phyloP scores from a whole-genome alignment of 345 rosid genomes.

The Cardamine chenopodiifolia region DNA sequence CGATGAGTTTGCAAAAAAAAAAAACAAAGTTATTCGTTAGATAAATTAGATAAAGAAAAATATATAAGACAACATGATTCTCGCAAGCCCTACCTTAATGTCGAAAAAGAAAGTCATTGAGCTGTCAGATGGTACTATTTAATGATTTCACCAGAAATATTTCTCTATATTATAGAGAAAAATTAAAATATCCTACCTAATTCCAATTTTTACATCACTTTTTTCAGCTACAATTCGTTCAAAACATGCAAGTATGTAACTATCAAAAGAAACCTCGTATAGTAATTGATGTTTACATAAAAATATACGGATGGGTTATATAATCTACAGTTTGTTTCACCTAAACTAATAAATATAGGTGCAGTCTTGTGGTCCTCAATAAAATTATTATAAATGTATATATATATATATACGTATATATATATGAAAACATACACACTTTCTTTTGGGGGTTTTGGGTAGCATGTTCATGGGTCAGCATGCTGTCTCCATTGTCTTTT shows the following conservation, averaged over 20 bases:
- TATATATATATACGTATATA: neutral
- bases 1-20: neutral
- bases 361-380: slow-evolving; percentile 28
- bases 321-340: slow-evolving; percentile 5
- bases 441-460: slow-evolving; percentile 35
- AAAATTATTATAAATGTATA: slow-evolving; percentile 3
- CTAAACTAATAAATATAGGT: neutral
- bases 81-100: slow-evolving; percentile 38
- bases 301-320: neutral
- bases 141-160: slow-evolving; percentile 42
- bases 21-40: neutral
- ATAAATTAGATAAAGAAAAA: slow-evolving; percentile 11
- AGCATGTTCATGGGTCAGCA: slow-evolving; percentile 43
- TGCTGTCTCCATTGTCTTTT: slow-evolving; percentile 39
- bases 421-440: slow-evolving; percentile 1
- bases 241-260: slow-evolving; percentile 17
- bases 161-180: slow-evolving; percentile 13
- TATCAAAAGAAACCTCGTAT: slow-evolving; percentile 31
- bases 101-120: slow-evolving; percentile 43
- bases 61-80: slow-evolving; percentile 35
- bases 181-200: slow-evolving; percentile 21
- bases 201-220: slow-evolving; percentile 18
- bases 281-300: slow-evolving; percentile 15
- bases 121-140: slow-evolving; percentile 47
- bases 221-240: neutral